Evolutionary conservation across 208 protist genomes (phyloP).

Genomic region (Pavlovales sp.): DNA sequence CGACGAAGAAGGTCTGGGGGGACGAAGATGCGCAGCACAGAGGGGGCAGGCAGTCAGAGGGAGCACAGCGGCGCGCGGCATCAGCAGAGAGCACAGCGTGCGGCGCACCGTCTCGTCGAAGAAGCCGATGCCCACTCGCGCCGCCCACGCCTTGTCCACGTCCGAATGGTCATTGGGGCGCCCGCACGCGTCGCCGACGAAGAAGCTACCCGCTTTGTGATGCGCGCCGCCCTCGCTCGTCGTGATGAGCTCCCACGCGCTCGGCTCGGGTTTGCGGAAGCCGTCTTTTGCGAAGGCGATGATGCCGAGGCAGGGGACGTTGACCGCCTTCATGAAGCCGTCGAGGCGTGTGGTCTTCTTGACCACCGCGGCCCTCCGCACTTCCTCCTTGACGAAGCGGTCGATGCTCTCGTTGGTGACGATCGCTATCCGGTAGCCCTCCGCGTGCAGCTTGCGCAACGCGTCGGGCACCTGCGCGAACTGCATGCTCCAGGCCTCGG

Average conservation of each 20-base stretch:
- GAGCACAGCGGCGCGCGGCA: too few species aligned
- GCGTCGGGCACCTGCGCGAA: neutral
- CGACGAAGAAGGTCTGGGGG: too few species aligned
- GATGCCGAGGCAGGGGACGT: neutral
- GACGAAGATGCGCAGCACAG: too few species aligned
- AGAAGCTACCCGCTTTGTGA: neutral
- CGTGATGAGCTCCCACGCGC: neutral
- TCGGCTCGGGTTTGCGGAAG: neutral
- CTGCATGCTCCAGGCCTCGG: neutral
- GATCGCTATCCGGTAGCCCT: neutral
- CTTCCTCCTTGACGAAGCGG: neutral
- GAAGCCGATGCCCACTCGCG: neutral
- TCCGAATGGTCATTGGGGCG: neutral
- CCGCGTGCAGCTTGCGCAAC: neutral
- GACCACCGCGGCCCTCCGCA: neutral
- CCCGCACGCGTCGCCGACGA: conserved; percentile 7
- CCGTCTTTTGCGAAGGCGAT: neutral
- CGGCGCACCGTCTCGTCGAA: neutral
- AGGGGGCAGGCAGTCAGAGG: too few species aligned
- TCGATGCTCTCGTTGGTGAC: neutral
- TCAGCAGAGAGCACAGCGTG: neutral
- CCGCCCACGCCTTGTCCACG: neutral
- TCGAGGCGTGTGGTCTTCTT: neutral
- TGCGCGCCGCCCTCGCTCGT: neutral
- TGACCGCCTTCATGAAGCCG: neutral